A percentile compares a stretch with the other conserved stretches of the same genome.
phyloP scores from a whole-genome alignment of 345 rosid genomes.

The Lepidium aucheri region DNA sequence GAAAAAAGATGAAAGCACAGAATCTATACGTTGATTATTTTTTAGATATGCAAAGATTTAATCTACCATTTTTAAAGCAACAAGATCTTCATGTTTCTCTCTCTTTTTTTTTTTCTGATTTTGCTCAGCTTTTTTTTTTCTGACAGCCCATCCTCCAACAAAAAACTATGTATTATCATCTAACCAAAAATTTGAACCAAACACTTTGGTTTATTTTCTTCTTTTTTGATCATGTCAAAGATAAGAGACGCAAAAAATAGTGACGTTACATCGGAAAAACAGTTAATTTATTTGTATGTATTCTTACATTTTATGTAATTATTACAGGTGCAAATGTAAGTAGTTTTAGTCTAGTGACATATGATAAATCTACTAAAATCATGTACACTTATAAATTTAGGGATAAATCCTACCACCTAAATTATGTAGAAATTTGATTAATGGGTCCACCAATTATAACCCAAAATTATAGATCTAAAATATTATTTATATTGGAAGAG shows the following conservation, averaged over 20 bases:
- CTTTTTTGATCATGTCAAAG: background rate
- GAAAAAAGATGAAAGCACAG: constrained; percentile 17
- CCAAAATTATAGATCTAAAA: too few relatives aligned
- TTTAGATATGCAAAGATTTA: constrained; percentile 11
- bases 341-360: too few relatives aligned
- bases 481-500: too few relatives aligned
- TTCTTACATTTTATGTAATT: background rate
- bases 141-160: constrained; percentile 15
- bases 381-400: too few relatives aligned
- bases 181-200: background rate
- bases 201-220: background rate
- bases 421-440: too few relatives aligned
- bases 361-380: too few relatives aligned
- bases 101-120: background rate
- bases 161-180: background rate
- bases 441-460: too few relatives aligned
- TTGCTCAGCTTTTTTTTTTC: background rate
- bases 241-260: background rate
- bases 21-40: constrained; percentile 18
- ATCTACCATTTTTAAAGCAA: constrained; percentile 12
- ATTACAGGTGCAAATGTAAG: too few relatives aligned
- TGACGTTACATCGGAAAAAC: background rate
- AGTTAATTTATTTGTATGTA: background rate
- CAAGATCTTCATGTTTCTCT: constrained; percentile 24
- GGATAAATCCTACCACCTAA: too few relatives aligned